Percentiles rank a stretch among this genome's conserved stretches.
phyloP scores from a whole-genome alignment of 306 rosid species.

The Geum urbanum region DNA sequence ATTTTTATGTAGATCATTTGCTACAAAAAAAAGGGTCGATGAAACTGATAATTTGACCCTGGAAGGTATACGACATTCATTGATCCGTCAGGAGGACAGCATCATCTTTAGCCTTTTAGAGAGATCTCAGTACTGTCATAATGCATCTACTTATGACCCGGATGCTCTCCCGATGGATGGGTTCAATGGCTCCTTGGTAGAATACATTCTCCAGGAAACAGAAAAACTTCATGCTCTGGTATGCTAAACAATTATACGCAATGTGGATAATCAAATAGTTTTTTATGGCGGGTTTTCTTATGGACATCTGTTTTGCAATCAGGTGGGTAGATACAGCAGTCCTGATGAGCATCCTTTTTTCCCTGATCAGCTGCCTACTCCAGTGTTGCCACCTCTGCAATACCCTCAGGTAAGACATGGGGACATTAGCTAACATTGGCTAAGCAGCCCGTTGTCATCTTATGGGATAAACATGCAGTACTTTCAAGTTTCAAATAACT shows the following conservation, averaged over 20 bases:
- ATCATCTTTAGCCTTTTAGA: conserved; percentile 78
- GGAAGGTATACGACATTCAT: conserved; percentile 61
- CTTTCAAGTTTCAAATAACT: neutral
- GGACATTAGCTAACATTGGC: neutral
- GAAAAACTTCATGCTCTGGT: conserved; percentile 90
- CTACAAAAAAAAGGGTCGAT: conserved; percentile 61
- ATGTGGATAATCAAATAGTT: neutral
- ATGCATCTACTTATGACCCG: conserved; percentile 66
- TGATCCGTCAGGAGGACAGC: conserved; percentile 89
- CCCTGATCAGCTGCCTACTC: conserved; percentile 63
- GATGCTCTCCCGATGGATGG: conserved; percentile 64
- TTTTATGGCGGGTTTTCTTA: conserved; percentile 18
- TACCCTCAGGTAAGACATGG: conserved; percentile 63
- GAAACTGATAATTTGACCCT: conserved; percentile 70
- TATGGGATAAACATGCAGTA: neutral
- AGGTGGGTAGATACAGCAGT: conserved; percentile 90
- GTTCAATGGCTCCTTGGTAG: conserved; percentile 71
- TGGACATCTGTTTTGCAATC: conserved; percentile 23
- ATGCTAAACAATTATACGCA: conserved; percentile 22
- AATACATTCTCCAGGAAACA: conserved; percentile 75
- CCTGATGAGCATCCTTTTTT: conserved; percentile 96
- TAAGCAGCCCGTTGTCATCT: neutral
- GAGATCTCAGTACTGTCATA: conserved; percentile 69
- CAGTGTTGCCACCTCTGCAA: conserved; percentile 72
- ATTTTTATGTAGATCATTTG: conserved; percentile 49